Conservation (phyloP, 2,329 filamentous ascomycete species). For the Claviceps pusilla region DNA sequence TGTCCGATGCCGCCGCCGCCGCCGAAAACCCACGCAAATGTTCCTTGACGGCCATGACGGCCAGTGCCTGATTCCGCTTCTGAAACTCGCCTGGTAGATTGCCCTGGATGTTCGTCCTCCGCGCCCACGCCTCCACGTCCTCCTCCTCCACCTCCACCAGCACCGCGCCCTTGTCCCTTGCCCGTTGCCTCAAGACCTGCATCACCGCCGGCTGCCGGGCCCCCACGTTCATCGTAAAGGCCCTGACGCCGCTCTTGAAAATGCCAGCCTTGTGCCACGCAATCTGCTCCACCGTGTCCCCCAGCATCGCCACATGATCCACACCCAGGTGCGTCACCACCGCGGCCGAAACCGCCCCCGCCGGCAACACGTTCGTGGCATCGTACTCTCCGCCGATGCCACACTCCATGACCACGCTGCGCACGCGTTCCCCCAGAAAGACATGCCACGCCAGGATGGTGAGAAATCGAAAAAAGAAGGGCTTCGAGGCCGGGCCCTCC, state of each 20-base stretch:
- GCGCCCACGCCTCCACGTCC: slow-evolving; percentile 26
- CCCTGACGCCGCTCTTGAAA: slow-evolving; percentile 47
- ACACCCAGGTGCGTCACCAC: slow-evolving; percentile 72
- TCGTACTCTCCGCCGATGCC: slow-evolving; percentile 92
- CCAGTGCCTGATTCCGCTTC: slow-evolving; percentile 43
- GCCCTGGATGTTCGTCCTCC: slow-evolving; percentile 15
- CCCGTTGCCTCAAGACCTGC: slow-evolving; percentile 43
- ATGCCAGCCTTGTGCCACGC: slow-evolving; percentile 87
- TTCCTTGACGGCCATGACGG: slow-evolving; percentile 38
- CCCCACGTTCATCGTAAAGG: slow-evolving; percentile 19
- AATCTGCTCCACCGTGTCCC: slow-evolving; percentile 64
- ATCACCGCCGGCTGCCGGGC: slow-evolving; percentile 19
- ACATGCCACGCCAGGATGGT: slow-evolving; percentile 78
- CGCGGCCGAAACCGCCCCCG: slow-evolving; percentile 48
- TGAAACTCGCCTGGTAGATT: slow-evolving; percentile 37
- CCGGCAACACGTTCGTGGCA: slow-evolving; percentile 67
- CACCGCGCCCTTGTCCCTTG: slow-evolving; percentile 36
- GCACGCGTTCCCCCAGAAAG: slow-evolving; percentile 62
- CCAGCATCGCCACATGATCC: slow-evolving; percentile 71
- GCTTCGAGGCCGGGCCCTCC: slow-evolving; percentile 50
- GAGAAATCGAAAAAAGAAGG: slow-evolving; percentile 83
- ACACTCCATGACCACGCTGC: slow-evolving; percentile 74
- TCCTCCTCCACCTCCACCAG: slow-evolving; percentile 28
- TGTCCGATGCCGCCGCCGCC: slow-evolving; percentile 7
- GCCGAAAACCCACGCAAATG: slow-evolving; percentile 30